These are phyloP conservation scores for Andrographis paniculata DNA, from an alignment of 305 asterid species.

Conservation along the genomic window DNA sequence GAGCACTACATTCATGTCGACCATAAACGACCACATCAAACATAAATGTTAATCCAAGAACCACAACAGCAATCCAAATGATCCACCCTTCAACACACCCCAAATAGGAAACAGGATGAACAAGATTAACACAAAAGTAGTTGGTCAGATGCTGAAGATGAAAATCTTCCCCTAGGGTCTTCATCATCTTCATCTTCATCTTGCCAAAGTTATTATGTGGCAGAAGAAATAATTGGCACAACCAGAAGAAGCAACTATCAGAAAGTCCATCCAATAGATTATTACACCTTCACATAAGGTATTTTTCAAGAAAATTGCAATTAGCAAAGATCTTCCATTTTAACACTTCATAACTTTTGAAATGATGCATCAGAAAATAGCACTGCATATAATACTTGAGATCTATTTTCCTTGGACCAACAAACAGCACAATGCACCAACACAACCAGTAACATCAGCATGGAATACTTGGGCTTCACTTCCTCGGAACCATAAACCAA, in stretches of 20 bases:
- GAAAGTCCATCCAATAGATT: conserved; percentile 14
- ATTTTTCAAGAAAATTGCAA: conserved; percentile 7
- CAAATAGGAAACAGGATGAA: neutral
- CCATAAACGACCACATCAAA: conserved; percentile 19
- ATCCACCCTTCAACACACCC: conserved; percentile 11
- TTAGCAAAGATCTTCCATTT: conserved; percentile 15
- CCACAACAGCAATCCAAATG: conserved; percentile 6
- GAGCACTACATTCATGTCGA: conserved; percentile 9
- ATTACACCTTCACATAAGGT: conserved; percentile 9
- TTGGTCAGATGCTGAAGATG: conserved; percentile 8
- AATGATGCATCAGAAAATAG: conserved; percentile 4
- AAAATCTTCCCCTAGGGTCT: conserved; percentile 5
- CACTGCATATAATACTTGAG: conserved; percentile 14
- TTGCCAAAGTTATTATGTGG: conserved; percentile 13
- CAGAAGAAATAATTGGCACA: conserved; percentile 1
- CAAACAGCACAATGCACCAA: too few relatives aligned
- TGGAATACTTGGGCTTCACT: neutral
- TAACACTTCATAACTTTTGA: conserved; percentile 16
- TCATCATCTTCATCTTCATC: conserved; percentile 3
- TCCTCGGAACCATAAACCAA: conserved; percentile 10
- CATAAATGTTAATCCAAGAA: conserved; percentile 11
- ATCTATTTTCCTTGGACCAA: too few relatives aligned
- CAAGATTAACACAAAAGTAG: conserved; percentile 5
- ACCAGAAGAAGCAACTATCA: conserved; percentile 11
- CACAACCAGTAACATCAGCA: neutral